A percentile compares a stretch with the other conserved stretches of the same genome.
Evolutionary conservation across 177 flowering plant species (phyloP).

Genomic region (Vitis hybrid): DNA sequence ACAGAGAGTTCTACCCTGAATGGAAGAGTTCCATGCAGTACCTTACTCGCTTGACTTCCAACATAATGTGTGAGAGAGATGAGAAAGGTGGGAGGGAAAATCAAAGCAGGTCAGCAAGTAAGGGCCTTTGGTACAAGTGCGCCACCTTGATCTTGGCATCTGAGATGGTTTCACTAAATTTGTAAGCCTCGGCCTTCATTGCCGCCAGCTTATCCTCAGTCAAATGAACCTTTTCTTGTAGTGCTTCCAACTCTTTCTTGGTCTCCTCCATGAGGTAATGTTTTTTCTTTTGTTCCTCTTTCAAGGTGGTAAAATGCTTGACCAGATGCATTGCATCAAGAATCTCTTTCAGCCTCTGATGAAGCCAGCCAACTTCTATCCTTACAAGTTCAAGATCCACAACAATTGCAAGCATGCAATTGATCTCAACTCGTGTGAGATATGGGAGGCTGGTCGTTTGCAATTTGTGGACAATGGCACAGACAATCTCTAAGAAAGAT

Average conservation of each 20-base stretch:
- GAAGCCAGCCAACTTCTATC: constrained; percentile 16
- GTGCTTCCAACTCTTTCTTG: neutral
- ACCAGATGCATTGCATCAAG: constrained; percentile 4
- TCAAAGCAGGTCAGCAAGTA: neutral
- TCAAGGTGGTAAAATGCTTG: neutral
- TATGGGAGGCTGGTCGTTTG: neutral
- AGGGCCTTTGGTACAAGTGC: neutral
- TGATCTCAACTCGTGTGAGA: neutral
- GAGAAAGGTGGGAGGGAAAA: neutral
- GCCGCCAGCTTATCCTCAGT: constrained; percentile 1
- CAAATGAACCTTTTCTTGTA: neutral
- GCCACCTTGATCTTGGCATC: neutral
- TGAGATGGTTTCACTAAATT: neutral
- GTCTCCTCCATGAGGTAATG: constrained; percentile 1
- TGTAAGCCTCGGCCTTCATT: neutral
- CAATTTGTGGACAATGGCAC: constrained; percentile 3
- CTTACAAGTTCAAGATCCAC: neutral
- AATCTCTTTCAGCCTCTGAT: constrained; percentile 12
- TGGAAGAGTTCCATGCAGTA: too few species aligned
- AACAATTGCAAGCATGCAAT: neutral
- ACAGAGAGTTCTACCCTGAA: too few species aligned
- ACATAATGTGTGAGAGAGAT: too few species aligned
- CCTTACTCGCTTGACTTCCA: too few species aligned
- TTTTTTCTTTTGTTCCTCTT: neutral
- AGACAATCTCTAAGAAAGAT: neutral